These are phyloP conservation scores for Colletotrichum sp. DNA, from an alignment of 2,329 filamentous ascomycete species.

Conservation along the genomic window DNA sequence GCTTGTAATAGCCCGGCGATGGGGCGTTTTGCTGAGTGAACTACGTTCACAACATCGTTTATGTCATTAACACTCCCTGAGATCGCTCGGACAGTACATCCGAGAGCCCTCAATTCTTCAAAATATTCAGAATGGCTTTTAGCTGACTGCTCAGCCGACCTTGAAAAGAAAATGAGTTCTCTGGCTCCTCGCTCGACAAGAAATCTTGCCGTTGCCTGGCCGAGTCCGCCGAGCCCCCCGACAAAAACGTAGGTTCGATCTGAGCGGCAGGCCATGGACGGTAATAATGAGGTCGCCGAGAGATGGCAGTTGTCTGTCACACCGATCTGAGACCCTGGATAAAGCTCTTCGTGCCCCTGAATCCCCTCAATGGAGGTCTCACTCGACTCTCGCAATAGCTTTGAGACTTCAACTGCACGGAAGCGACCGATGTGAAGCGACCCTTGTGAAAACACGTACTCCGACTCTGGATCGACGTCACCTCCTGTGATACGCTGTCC, in stretches of 20 bases:
- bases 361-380: neutral
- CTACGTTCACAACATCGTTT: slow-evolving; percentile 29
- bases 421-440: slow-evolving; percentile 28
- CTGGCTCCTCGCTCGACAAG: slow-evolving; percentile 32
- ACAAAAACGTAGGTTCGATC: slow-evolving; percentile 30
- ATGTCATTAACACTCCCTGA: slow-evolving; percentile 33
- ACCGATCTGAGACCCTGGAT: accelerated
- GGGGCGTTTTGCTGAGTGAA: slow-evolving; percentile 23
- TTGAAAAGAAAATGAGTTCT: slow-evolving; percentile 30
- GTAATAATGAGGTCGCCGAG: neutral
- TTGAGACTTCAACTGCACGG: neutral
- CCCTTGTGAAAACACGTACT: slow-evolving; percentile 32
- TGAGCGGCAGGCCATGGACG: neutral
- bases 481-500: neutral
- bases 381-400: neutral
- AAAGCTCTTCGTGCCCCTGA: neutral
- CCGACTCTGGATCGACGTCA: slow-evolving; percentile 27
- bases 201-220: slow-evolving; percentile 29
- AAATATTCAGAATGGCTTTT: neutral
- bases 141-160: slow-evolving; percentile 21
- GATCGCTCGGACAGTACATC: slow-evolving; percentile 29
- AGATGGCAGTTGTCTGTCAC: neutral
- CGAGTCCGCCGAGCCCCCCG: slow-evolving; percentile 36
- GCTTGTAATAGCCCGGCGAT: slow-evolving; percentile 45
- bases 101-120: slow-evolving; percentile 25